A percentile compares a stretch with the other conserved stretches of the same genome.
phyloP scores from a whole-genome alignment of 2,329 filamentous ascomycete species.

The Tolypocladium tundrense region DNA sequence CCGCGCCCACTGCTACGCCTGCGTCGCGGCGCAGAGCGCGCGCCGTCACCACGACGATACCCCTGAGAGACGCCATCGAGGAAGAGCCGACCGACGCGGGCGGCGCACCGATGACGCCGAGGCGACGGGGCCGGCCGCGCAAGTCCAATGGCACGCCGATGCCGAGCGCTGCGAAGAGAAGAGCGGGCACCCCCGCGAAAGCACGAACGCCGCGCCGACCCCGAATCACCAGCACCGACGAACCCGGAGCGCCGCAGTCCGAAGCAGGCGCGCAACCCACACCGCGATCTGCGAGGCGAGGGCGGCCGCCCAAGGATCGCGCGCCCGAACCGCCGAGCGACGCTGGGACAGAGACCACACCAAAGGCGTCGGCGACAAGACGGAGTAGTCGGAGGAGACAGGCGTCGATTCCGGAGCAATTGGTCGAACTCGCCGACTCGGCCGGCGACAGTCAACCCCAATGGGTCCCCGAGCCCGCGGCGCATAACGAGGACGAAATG shows the following conservation, averaged over 20 bases:
- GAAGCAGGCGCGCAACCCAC: conserved; percentile 17
- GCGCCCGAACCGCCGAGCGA: conserved; percentile 16
- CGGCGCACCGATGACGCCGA: conserved; percentile 25
- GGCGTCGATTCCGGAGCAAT: conserved; percentile 14
- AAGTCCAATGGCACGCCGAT: conserved; percentile 42
- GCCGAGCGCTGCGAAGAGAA: conserved; percentile 32
- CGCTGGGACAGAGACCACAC: conserved; percentile 8
- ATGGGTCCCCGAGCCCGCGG: conserved; percentile 5
- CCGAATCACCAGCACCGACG: conserved; percentile 18
- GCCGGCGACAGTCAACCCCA: conserved; percentile 8
- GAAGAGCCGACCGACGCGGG: conserved; percentile 19
- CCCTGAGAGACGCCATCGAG: conserved; percentile 33
- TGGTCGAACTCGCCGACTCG: conserved; percentile 14
- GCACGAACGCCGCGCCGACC: conserved; percentile 22
- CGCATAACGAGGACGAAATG: conserved; percentile 15
- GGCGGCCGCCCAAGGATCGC: conserved; percentile 18
- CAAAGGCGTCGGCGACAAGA: conserved; percentile 5
- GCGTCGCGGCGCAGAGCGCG: conserved; percentile 23
- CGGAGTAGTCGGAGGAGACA: conserved; percentile 11
- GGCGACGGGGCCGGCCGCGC: conserved; percentile 34
- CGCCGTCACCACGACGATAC: conserved; percentile 39
- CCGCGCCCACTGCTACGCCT: conserved; percentile 25
- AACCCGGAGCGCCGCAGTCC: conserved; percentile 14
- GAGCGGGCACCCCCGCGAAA: conserved; percentile 32
- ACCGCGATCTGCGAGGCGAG: conserved; percentile 18